Evolutionary conservation across 75 land plant genomes (phyloP).

Genomic region (Chamaecyparis obtusa): DNA sequence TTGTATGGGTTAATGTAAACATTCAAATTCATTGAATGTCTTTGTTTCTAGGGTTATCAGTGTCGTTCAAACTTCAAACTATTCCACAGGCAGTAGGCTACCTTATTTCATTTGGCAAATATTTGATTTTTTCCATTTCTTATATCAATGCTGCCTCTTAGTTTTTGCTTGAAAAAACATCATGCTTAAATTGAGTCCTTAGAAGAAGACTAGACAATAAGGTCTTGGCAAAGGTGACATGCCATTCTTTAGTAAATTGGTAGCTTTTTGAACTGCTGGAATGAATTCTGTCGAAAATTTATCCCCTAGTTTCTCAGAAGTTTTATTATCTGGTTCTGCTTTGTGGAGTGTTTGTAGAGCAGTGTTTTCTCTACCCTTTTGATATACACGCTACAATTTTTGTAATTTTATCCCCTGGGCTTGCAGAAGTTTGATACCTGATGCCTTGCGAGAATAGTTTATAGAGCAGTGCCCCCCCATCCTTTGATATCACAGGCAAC

Average conservation of each 20-base stretch:
- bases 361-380: background rate
- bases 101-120: background rate
- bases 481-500: too few relatives aligned
- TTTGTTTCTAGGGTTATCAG: background rate
- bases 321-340: background rate
- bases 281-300: background rate
- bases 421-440: background rate
- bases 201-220: background rate
- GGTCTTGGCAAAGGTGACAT: background rate
- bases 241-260: background rate
- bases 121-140: background rate
- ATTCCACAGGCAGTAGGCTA: background rate
- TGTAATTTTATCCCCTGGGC: background rate
- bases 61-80: background rate
- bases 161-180: background rate
- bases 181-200: background rate
- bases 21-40: background rate
- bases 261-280: background rate
- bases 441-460: background rate
- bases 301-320: background rate
- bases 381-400: background rate
- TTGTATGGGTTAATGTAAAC: background rate
- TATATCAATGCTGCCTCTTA: background rate
- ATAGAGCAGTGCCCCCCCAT: background rate
- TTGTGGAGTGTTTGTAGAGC: background rate